These are phyloP conservation scores for Magnolia changhungtana DNA, from an alignment of 164 flowering plant species.

Conservation along the genomic window DNA sequence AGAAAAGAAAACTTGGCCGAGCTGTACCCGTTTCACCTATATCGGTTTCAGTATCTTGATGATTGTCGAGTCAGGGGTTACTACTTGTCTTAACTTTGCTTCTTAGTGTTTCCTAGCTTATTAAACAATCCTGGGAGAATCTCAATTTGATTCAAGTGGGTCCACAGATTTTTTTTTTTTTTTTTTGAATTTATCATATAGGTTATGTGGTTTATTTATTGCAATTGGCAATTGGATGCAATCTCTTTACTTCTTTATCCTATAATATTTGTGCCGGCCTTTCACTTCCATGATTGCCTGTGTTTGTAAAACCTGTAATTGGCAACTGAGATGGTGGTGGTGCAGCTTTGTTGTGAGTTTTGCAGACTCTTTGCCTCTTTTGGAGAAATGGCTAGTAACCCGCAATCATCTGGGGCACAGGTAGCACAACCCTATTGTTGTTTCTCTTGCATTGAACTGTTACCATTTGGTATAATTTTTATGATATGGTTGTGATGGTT, in stretches of 20 bases:
- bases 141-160: too few relatives aligned
- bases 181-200: background rate
- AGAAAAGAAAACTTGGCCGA: background rate
- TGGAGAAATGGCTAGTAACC: slow-evolving; percentile 54
- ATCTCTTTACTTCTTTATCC: background rate
- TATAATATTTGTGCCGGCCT: background rate
- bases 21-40: background rate
- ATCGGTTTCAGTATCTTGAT: background rate
- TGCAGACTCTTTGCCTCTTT: slow-evolving; percentile 14
- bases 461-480: background rate
- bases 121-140: background rate
- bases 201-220: background rate
- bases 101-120: background rate
- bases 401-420: slow-evolving; percentile 69
- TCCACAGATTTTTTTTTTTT: too few relatives aligned
- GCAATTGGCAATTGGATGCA: background rate
- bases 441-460: background rate
- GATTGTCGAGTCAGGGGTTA: background rate
- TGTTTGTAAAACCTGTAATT: background rate
- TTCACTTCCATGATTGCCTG: background rate
- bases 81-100: background rate
- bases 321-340: background rate
- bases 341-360: background rate
- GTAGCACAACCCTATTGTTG: slow-evolving; percentile 25
- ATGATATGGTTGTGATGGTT: background rate